Base-by-base conservation (phyloP, 768 basidiomycete species). In the Lactifluus volemus region DNA sequence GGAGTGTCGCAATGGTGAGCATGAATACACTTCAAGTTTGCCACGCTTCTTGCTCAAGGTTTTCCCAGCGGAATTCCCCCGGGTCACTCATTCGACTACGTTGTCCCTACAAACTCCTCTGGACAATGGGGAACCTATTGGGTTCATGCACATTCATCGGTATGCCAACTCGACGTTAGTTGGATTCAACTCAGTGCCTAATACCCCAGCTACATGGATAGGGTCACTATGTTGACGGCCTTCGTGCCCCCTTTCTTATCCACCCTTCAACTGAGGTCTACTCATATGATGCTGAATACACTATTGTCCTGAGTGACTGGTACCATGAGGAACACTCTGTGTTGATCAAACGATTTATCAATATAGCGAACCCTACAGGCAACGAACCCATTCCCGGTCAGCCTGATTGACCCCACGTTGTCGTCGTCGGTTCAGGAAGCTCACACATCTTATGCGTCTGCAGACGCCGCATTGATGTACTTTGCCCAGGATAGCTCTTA, bases 191-290 rank as follows among this genome's bases (percentile, higher is more conserved):
- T 12, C 5, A 32, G 21, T 1, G 1, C 32, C 59, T 21, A 65
- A 17, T 3, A n/a, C 34, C 19, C 3, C 38, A 38, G 30, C 29
- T 39, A 47, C 12, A 49, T 57, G 14, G 36, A 49, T 65, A 86
- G 84, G 89, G 92, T 19, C 90, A 94, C 78, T 96, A 97, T 67
- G 87, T 89, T 51, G 95, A 98, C 67, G 95, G 96, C 21, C 79
- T 98, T 1, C 86, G 94, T n/a, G 79, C 92, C 0, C 92, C 95
- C 0, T 71, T 97, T 49, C 69, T 95, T 52, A 81, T 98, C 53
- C 88, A 89, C 68, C 84, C 86, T 4, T 73, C 77, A 1, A 76
- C 75, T 55, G 87, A 88, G 72, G 78, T 75, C 19, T 81, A 92
- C 71, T 65, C 64, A 10, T 98, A 97, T 72, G 94, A 98, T 71